Percentiles rank a stretch among this genome's conserved stretches.
These are phyloP conservation scores for Plasmopara muralis DNA, from an alignment of 352 stramenopile species.

Conservation along the genomic window DNA sequence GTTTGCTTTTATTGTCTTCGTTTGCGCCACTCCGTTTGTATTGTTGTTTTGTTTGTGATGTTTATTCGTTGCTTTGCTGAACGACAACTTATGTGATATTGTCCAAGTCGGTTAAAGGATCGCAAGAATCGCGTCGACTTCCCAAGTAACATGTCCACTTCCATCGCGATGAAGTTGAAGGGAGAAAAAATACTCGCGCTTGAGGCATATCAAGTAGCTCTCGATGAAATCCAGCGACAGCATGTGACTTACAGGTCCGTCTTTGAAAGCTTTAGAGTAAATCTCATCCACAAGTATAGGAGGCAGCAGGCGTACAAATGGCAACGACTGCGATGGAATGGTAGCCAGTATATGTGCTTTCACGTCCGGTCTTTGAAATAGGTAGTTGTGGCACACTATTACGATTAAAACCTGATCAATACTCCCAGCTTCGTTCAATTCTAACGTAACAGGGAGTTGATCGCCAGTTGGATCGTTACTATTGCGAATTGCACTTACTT, in stretches of 20 bases:
- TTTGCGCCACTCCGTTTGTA: too few species aligned
- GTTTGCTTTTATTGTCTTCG: too few species aligned
- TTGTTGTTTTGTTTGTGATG: too few species aligned
- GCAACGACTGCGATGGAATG: conserved; percentile 11
- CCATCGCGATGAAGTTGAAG: conserved; percentile 25
- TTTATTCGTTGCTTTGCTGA: too few species aligned
- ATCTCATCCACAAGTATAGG: conserved; percentile 21
- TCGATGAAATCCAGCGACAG: conserved; percentile 23
- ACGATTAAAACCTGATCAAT: conserved; percentile 17
- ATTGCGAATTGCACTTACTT: conserved; percentile 8
- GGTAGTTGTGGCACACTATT: conserved; percentile 12
- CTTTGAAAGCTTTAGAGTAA: conserved; percentile 7
- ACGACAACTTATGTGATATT: not conserved
- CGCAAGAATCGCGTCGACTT: conserved; percentile 28
- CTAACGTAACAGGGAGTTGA: conserved; percentile 12
- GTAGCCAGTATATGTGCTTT: conserved; percentile 13
- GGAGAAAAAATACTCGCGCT: conserved; percentile 28
- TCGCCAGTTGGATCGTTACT: conserved; percentile 2
- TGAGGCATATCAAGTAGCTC: conserved; percentile 12
- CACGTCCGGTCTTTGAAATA: conserved; percentile 22
- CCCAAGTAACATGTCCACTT: conserved; percentile 18
- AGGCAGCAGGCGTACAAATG: conserved; percentile 26
- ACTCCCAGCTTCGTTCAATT: conserved; percentile 18
- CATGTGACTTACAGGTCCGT: not conserved
- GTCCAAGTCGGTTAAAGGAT: conserved; percentile 5